Evolutionary conservation across 2,329 filamentous ascomycete species (phyloP).

Genomic region (Calonectria montana): DNA sequence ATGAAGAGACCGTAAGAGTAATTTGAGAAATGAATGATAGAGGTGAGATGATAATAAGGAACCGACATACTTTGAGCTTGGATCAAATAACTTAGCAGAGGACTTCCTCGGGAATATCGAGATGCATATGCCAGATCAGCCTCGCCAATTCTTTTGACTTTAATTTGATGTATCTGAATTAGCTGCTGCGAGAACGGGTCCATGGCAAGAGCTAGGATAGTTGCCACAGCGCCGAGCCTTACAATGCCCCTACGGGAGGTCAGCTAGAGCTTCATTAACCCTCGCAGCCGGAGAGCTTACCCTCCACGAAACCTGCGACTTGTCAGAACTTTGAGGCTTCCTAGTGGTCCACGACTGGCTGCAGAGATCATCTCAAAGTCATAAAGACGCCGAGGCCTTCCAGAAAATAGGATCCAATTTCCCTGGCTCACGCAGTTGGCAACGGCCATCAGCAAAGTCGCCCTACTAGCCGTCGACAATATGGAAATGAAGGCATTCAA

Average conservation of each 20-base stretch:
- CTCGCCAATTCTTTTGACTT: not conserved
- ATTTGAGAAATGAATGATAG: too few relatives aligned
- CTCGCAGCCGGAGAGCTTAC: not conserved
- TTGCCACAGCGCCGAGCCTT: constrained; percentile 24
- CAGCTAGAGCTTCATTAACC: too few relatives aligned
- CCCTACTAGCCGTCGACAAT: constrained; percentile 26
- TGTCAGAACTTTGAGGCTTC: constrained; percentile 21
- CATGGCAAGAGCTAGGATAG: constrained; percentile 26
- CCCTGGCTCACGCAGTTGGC: constrained; percentile 27
- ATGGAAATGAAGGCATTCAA: constrained; percentile 30
- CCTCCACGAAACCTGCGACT: constrained; percentile 18
- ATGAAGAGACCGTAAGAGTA: too few relatives aligned
- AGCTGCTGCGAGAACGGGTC: constrained; percentile 31
- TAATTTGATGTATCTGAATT: constrained; percentile 15
- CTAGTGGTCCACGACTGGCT: constrained; percentile 25
- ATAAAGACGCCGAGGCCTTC: constrained; percentile 17
- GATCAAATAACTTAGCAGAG: not conserved
- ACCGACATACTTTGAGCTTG: not conserved
- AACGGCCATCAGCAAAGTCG: constrained; percentile 11
- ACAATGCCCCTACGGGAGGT: constrained; percentile 9
- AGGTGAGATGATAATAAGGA: not conserved
- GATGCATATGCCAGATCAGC: constrained; percentile 14
- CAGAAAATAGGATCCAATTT: constrained; percentile 28
- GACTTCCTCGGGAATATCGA: constrained; percentile 18
- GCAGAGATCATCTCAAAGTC: constrained; percentile 29